Evolutionary conservation across 768 basidiomycete genomes (phyloP).

Genomic region (Leucogyrophana mollusca): DNA sequence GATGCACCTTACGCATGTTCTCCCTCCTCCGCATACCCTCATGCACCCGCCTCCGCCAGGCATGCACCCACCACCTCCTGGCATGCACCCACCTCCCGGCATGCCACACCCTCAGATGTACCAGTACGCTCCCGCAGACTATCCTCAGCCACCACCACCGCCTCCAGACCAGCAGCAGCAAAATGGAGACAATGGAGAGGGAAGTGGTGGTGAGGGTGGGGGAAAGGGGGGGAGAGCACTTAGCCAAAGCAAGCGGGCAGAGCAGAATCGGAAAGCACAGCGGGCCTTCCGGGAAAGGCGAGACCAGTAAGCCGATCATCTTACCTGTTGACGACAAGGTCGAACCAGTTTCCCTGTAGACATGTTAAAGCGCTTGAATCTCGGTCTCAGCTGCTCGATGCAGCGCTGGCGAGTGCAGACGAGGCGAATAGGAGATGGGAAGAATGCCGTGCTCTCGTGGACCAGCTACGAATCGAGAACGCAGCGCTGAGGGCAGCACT

Average conservation of each 20-base stretch:
- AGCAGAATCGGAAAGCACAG: constrained; percentile 94
- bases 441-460: constrained; percentile 86
- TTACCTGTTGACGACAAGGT: neutral
- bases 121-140: constrained; percentile 34
- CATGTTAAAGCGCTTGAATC: constrained; percentile 88
- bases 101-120: constrained; percentile 30
- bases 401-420: constrained; percentile 82
- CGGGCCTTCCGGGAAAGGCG: constrained; percentile 87
- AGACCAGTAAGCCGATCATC: constrained; percentile 65
- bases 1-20: constrained; percentile 48
- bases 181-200: constrained; percentile 20
- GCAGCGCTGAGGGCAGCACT: constrained; percentile 73
- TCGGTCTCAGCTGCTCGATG: constrained; percentile 81
- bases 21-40: constrained; percentile 54
- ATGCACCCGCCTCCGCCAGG: constrained; percentile 37
- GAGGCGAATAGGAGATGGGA: constrained; percentile 90
- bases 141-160: constrained; percentile 24
- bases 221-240: constrained; percentile 48
- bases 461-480: constrained; percentile 84
- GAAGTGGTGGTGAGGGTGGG: constrained; percentile 2
- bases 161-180: constrained; percentile 24
- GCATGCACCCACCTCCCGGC: constrained; percentile 18
- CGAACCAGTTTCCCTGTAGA: constrained; percentile 40
- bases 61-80: neutral
- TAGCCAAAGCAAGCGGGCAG: constrained; percentile 83